Evolutionary conservation across 2,329 filamentous ascomycete species (phyloP), one percentile per base, ranked within the genome.

Genomic region (Colletotrichum trifolii): DNA sequence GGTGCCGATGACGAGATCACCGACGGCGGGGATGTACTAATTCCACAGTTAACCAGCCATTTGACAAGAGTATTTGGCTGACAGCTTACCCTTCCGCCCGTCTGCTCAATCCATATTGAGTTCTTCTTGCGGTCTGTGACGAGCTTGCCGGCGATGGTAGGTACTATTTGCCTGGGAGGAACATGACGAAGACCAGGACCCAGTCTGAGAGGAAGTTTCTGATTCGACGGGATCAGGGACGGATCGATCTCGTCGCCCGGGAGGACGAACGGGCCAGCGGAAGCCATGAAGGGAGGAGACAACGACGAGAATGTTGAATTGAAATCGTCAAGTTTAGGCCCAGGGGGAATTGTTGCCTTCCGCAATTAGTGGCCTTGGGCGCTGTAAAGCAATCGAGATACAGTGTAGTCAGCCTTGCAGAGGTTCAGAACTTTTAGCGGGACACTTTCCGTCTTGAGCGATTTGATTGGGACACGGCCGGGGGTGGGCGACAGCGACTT

Each of bases 1-100:
- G 69, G 92, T 94, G 64, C 93, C 94, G 74, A 99, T 92, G 69
- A 98, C 89, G 52, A 97, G 87, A 77, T 99, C 96, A 74, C 91
- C 90, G n/a, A 86, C 81, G 15, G 88, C 85, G 11, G 96, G 93
- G 40, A 88, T 83, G 74, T 98, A 99, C 87, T 96, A 72, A 15
- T 73, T 76, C 48, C 2, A 13, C 25, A 8, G 8, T 42, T 17
- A 74, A 69, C 68, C 75, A 82, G 64, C 35, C 39, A 34, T 11
- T 48, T n/a, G 57, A 7, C 17, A 8, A 11, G 25, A 36, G 8
- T 7, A 11, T n/a, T 13, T 13, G 9, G 50, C n/a, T n/a, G 25
- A 3, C 12, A 49, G 15, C 86, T 48, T 82, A 92, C 91, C 67
- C 91, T 84, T 59, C 91, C 91, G 46, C 84, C 85, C 69, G 89